phyloP scores from a whole-genome alignment of 768 basidiomycete genomes.

The Boletellus emodensis region DNA sequence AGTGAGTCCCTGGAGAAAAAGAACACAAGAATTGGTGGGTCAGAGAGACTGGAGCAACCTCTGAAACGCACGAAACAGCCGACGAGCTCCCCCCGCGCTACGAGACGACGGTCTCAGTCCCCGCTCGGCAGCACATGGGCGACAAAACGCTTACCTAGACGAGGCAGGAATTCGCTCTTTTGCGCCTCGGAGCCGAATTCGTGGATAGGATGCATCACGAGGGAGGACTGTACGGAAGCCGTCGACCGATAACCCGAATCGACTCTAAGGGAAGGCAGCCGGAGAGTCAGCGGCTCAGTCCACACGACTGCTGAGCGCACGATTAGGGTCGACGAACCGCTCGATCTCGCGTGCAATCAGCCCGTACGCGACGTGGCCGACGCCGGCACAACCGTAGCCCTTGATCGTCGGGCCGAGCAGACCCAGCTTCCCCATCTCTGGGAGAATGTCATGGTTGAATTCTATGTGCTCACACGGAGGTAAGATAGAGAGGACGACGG shows the following conservation, averaged over 20 bases:
- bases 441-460: slow-evolving; percentile 71
- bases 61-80: slow-evolving; percentile 81
- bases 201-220: slow-evolving; percentile 93
- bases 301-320: background rate
- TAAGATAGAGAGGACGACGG: background rate
- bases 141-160: slow-evolving; percentile 50
- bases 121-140: background rate
- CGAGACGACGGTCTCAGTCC: slow-evolving; percentile 6
- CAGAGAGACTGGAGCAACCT: background rate
- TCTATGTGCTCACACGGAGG: slow-evolving; percentile 38
- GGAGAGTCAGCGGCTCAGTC: background rate
- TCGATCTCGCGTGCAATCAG: slow-evolving; percentile 93
- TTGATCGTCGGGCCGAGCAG: slow-evolving; percentile 88
- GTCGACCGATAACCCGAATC: slow-evolving; percentile 97
- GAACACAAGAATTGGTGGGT: background rate
- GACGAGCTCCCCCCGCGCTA: slow-evolving; percentile 80
- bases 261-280: slow-evolving; percentile 46
- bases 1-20: slow-evolving; percentile 71
- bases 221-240: slow-evolving; percentile 91
- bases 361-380: slow-evolving; percentile 88
- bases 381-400: slow-evolving; percentile 93
- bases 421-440: slow-evolving; percentile 91
- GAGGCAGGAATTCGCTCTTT: slow-evolving; percentile 87
- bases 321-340: slow-evolving; percentile 43
- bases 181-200: slow-evolving; percentile 87